phyloP scores from a whole-genome alignment of 2,329 filamentous ascomycete genomes.

The Rhexocercosporidium sp. region DNA sequence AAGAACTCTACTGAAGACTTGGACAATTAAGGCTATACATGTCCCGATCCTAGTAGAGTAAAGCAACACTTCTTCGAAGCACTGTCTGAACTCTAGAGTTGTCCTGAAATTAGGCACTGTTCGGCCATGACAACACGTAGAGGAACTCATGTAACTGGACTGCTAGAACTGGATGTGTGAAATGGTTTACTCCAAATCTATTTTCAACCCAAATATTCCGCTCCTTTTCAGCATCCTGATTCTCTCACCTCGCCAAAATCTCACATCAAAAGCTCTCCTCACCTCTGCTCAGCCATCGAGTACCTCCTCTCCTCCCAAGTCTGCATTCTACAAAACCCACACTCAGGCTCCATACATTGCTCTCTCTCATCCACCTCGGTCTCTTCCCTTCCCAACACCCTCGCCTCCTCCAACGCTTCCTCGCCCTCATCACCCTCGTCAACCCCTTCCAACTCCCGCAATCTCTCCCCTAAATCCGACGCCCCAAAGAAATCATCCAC shows the following conservation, averaged over 20 bases:
- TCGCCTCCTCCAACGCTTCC: not conserved
- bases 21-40: conserved; percentile 45
- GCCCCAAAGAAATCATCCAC: not conserved
- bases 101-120: no score
- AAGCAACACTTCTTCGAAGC: not conserved
- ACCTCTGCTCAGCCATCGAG: not conserved
- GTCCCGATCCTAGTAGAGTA: conserved; percentile 42
- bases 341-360: not conserved
- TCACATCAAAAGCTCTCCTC: not conserved
- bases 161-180: no score
- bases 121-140: no score
- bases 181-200: no score
- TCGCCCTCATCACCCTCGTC: not conserved
- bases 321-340: not conserved
- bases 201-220: no score
- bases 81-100: no score
- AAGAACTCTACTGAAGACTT: conserved; percentile 44
- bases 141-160: no score
- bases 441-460: not conserved
- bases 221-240: no score
- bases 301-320: not conserved
- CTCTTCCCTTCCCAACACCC: not conserved
- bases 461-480: not conserved
- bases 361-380: not conserved
- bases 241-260: no score